Evolutionary conservation across 352 stramenopile genomes (phyloP).

Genomic region (Pythium guiyangense): DNA sequence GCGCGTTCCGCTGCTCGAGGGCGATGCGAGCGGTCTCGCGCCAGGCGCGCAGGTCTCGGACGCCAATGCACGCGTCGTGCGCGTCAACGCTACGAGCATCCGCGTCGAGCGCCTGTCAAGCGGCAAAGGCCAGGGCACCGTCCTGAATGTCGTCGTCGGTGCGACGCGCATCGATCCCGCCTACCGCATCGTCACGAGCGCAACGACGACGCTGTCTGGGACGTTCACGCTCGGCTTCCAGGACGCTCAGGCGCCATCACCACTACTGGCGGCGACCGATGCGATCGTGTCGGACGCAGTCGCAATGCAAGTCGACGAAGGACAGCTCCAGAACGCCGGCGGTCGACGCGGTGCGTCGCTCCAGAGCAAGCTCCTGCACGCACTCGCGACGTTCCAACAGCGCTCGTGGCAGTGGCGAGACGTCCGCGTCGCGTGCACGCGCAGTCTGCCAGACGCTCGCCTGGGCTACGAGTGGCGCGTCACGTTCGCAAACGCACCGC

Average conservation of each 20-base stretch:
- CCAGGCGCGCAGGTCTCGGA: slow-evolving; percentile 15
- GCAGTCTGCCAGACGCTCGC: slow-evolving; percentile 3
- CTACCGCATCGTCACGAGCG: slow-evolving; percentile 17
- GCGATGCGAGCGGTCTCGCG: slow-evolving; percentile 6
- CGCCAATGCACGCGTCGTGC: slow-evolving; percentile 2
- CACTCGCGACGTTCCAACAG: slow-evolving; percentile 6
- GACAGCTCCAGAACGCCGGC: slow-evolving; percentile 16
- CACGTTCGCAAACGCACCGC: slow-evolving; percentile 22
- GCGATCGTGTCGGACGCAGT: slow-evolving; percentile 31
- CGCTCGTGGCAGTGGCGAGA: not conserved
- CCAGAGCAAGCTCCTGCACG: slow-evolving; percentile 16
- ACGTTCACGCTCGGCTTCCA: slow-evolving; percentile 26
- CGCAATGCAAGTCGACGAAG: slow-evolving; percentile 26
- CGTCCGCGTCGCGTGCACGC: slow-evolving; percentile 8
- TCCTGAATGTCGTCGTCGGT: slow-evolving; percentile 21
- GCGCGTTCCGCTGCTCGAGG: slow-evolving; percentile 21
- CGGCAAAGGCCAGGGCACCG: slow-evolving; percentile 22
- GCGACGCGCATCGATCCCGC: slow-evolving; percentile 19
- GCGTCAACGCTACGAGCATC: slow-evolving; percentile 4
- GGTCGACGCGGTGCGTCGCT: slow-evolving; percentile 25
- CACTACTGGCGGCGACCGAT: slow-evolving; percentile 12
- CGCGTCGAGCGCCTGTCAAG: slow-evolving; percentile 14
- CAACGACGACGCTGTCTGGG: slow-evolving; percentile 7
- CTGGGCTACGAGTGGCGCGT: slow-evolving; percentile 19
- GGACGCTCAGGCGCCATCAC: not conserved